These are phyloP conservation scores for Hanseniaspora taiwanica DNA, from an alignment of 805 yeast genomes.

Conservation along the genomic window DNA sequence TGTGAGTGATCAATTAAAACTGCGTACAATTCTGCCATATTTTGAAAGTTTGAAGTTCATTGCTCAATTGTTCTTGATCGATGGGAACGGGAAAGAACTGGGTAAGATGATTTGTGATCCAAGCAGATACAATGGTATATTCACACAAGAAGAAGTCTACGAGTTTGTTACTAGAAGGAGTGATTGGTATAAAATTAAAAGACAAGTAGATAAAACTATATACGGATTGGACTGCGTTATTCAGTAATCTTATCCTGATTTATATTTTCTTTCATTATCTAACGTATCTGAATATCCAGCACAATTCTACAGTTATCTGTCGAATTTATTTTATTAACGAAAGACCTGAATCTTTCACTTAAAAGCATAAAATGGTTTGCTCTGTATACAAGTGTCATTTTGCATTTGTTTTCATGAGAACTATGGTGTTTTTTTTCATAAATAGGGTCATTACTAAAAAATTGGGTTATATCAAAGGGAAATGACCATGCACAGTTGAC, in stretches of 20 bases:
- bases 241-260: conserved; percentile 41
- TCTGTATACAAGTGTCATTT: conserved; percentile 13
- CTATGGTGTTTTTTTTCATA: conserved; percentile 15
- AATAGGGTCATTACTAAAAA: conserved; percentile 16
- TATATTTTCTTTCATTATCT: background rate
- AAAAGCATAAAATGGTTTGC: background rate
- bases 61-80: conserved; percentile 71
- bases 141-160: conserved; percentile 87
- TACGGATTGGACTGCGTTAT: conserved; percentile 80
- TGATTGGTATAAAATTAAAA: conserved; percentile 71
- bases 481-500: conserved; percentile 43
- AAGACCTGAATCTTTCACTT: background rate
- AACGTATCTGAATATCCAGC: background rate
- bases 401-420: no score
- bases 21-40: conserved; percentile 58
- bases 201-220: conserved; percentile 86
- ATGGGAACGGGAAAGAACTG: conserved; percentile 61
- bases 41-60: conserved; percentile 72
- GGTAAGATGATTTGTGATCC: conserved; percentile 77
- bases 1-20: conserved; percentile 41
- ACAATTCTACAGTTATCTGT: background rate
- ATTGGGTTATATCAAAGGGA: conserved; percentile 32
- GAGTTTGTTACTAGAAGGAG: conserved; percentile 78
- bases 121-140: conserved; percentile 75
- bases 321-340: background rate